Conservation (phyloP, 2,329 filamentous ascomycete genomes). For the Decorospora gaudefroyi region DNA sequence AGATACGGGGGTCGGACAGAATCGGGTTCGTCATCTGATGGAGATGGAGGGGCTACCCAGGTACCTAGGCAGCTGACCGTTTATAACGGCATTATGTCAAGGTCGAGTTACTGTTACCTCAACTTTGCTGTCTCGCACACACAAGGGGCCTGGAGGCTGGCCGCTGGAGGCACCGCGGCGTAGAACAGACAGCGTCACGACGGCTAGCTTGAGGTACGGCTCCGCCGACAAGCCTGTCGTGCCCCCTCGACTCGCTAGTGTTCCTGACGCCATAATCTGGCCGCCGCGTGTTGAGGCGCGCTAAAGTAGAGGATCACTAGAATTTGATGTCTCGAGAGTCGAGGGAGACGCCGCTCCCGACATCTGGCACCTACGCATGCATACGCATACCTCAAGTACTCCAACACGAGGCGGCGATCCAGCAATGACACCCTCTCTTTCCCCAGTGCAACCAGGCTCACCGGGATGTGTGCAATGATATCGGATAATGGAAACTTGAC, state of each 20-base stretch:
- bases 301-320: conserved; percentile 16
- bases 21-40: conserved; percentile 24
- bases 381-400: no score
- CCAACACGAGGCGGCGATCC: no score
- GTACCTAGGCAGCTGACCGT: conserved; percentile 31
- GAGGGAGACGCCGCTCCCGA: no score
- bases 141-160: no score
- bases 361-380: no score
- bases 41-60: no score
- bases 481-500: no score
- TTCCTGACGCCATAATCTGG: conserved; percentile 33
- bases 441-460: no score
- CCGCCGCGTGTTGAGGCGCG: conserved; percentile 26
- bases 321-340: conserved; percentile 17
- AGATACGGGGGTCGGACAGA: conserved; percentile 25
- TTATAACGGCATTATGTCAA: conserved; percentile 11
- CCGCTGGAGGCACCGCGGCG: conserved; percentile 12
- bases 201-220: conserved; percentile 2
- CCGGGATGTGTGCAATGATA: no score
- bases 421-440: no score
- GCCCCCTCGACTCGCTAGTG: conserved; percentile 15
- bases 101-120: conserved; percentile 15
- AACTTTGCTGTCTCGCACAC: conserved; percentile 20
- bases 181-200: conserved; percentile 11
- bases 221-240: conserved; percentile 1